phyloP scores from a whole-genome alignment of 176 grass and related monocot species.

The Aegilops umbellulata region DNA sequence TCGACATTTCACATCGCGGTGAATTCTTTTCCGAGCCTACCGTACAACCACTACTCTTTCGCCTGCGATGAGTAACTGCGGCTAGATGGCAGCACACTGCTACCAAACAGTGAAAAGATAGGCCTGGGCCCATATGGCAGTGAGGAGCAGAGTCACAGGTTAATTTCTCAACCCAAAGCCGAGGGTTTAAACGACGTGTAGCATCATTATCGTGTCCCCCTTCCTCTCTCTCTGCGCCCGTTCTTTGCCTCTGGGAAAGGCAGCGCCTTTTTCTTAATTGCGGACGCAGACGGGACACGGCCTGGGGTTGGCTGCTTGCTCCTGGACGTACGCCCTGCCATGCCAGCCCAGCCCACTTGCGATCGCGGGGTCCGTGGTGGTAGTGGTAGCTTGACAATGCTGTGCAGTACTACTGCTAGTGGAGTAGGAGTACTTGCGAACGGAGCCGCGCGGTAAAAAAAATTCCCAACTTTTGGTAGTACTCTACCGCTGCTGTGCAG shows the following conservation, averaged over 20 bases:
- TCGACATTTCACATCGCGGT: not conserved
- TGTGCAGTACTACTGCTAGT: not conserved
- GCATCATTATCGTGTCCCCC: not conserved
- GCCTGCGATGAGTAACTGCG: not conserved
- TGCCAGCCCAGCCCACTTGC: not conserved
- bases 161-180: not conserved
- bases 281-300: constrained; percentile 5
- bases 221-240: not conserved
- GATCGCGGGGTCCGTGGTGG: not conserved
- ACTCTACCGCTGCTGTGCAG: no score
- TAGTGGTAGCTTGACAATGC: no score
- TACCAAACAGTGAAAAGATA: not conserved
- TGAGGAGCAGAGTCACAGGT: not conserved
- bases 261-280: constrained; percentile 8
- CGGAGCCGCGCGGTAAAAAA: not conserved
- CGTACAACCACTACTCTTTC: not conserved
- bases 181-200: not conserved
- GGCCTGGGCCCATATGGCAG: not conserved
- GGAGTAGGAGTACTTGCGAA: not conserved
- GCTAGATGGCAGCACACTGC: not conserved
- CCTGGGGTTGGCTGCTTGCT: constrained; percentile 3
- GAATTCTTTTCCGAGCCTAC: not conserved
- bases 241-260: constrained; percentile 1
- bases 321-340: constrained; percentile 13
- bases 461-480: not conserved